Conservation (phyloP, 495 filamentous ascomycete genomes). For the Penicillium dipodomyicola region DNA sequence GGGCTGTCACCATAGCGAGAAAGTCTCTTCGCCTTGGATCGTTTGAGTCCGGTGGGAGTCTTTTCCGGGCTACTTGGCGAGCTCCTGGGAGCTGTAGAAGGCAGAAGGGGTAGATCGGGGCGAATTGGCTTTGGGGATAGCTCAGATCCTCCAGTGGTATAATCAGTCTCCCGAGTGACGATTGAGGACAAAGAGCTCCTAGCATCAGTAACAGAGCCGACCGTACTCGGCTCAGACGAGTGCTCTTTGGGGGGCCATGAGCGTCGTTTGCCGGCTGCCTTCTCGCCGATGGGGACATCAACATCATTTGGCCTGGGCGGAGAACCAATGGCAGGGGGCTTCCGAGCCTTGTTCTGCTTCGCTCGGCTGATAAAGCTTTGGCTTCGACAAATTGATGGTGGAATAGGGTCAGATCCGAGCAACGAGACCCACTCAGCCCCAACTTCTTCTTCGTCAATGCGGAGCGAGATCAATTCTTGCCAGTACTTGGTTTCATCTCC, state of each 20-base stretch:
- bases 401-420: constrained; percentile 71
- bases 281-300: constrained; percentile 77
- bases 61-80: constrained; percentile 24
- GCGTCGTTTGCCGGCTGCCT: constrained; percentile 35
- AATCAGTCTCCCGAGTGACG: constrained; percentile 41
- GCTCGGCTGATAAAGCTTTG: constrained; percentile 52
- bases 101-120: constrained; percentile 26
- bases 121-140: constrained; percentile 22
- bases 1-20: constrained; percentile 45
- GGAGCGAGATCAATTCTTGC: constrained; percentile 77
- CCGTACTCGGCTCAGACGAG: constrained; percentile 39
- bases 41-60: constrained; percentile 45
- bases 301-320: constrained; percentile 47
- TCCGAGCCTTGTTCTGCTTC: constrained; percentile 38
- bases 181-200: constrained; percentile 35
- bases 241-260: constrained; percentile 36
- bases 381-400: constrained; percentile 56
- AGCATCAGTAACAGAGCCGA: constrained; percentile 33
- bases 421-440: constrained; percentile 86
- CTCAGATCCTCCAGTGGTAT: constrained; percentile 30
- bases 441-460: constrained; percentile 67
- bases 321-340: constrained; percentile 33
- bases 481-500: constrained; percentile 52
- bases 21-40: constrained; percentile 54
- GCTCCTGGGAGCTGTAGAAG: constrained; percentile 23